Conservation (phyloP, 1,284 basidiomycete genomes). For the Kalmanozyma brasiliensis region DNA sequence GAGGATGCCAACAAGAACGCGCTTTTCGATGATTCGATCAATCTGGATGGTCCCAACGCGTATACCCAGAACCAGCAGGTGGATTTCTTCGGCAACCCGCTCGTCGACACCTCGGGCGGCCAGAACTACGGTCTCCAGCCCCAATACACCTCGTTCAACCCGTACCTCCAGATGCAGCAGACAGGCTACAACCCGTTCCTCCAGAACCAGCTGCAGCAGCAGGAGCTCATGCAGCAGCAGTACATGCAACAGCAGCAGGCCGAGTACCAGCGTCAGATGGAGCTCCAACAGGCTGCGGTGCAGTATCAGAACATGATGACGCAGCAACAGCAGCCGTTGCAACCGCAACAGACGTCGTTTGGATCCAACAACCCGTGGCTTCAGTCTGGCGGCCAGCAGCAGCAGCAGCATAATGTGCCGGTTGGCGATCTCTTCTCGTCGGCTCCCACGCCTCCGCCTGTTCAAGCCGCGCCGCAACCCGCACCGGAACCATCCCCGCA, state of each 20-base stretch:
- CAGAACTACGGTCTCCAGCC: slow-evolving; percentile 68
- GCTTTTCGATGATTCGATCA: slow-evolving; percentile 78
- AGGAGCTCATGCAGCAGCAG: slow-evolving; percentile 75
- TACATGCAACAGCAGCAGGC: slow-evolving; percentile 62
- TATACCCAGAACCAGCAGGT: slow-evolving; percentile 62
- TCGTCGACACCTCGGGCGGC: slow-evolving; percentile 49
- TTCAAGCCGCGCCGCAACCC: slow-evolving; percentile 18
- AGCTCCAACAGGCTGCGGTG: slow-evolving; percentile 67
- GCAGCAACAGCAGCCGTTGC: slow-evolving; percentile 64
- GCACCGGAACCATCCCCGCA: slow-evolving; percentile 19
- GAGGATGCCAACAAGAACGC: slow-evolving; percentile 80
- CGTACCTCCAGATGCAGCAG: slow-evolving; percentile 70
- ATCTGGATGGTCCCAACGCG: slow-evolving; percentile 58
- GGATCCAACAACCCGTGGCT: slow-evolving; percentile 91
- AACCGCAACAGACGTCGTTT: slow-evolving; percentile 73
- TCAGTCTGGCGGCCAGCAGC: slow-evolving; percentile 45
- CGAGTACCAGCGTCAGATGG: slow-evolving; percentile 68
- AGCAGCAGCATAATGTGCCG: slow-evolving; percentile 54
- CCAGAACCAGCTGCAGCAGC: slow-evolving; percentile 74
- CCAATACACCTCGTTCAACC: slow-evolving; percentile 73
- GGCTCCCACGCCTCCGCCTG: slow-evolving; percentile 40
- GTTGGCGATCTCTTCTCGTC: slow-evolving; percentile 57
- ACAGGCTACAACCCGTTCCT: slow-evolving; percentile 61
- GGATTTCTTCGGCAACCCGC: slow-evolving; percentile 61
- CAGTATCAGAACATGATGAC: slow-evolving; percentile 69